phyloP scores from a whole-genome alignment of 1,139 yeast genomes.

The Yamadazyma pseudoaaseri region DNA sequence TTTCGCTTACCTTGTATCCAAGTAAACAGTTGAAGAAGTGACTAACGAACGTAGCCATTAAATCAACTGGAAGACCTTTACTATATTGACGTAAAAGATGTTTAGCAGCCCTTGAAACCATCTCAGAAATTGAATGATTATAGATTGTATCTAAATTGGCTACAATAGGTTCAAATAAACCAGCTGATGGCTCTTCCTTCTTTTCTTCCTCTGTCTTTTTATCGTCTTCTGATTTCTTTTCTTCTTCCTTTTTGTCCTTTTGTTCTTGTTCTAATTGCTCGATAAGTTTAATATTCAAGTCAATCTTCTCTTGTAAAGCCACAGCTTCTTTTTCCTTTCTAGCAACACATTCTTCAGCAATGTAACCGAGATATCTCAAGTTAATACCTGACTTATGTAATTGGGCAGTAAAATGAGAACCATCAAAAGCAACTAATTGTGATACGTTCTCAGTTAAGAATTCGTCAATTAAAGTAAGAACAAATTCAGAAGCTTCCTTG shows the following conservation, averaged over 20 bases:
- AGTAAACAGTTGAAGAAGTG: conserved; percentile 76
- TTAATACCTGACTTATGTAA: conserved; percentile 86
- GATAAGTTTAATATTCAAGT: conserved; percentile 24
- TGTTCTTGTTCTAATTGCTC: conserved; percentile 23
- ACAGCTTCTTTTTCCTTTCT: conserved; percentile 26
- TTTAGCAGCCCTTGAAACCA: conserved; percentile 76
- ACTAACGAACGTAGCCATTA: conserved; percentile 59
- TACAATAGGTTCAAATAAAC: conserved; percentile 41
- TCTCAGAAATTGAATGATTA: conserved; percentile 58
- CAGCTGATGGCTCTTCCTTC: conserved; percentile 33
- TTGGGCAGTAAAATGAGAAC: conserved; percentile 63
- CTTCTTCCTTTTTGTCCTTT: conserved; percentile 25
- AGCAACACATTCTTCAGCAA: conserved; percentile 37
- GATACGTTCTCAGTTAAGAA: conserved; percentile 58
- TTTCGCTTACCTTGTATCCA: conserved; percentile 43
- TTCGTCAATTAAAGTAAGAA: conserved; percentile 61
- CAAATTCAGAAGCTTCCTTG: conserved; percentile 64
- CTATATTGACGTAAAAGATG: conserved; percentile 62
- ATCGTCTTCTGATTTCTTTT: conserved; percentile 30
- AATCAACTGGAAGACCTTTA: conserved; percentile 47
- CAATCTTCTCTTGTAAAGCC: conserved; percentile 20
- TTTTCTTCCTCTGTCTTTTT: conserved; percentile 17
- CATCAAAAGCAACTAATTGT: conserved; percentile 74
- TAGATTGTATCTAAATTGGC: conserved; percentile 49
- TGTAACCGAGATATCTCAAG: conserved; percentile 77